Evolutionary conservation across 306 rosid genomes (phyloP), one percentile per base, ranked within the genome.

Genomic region (Oxytropis ochrocephala): DNA sequence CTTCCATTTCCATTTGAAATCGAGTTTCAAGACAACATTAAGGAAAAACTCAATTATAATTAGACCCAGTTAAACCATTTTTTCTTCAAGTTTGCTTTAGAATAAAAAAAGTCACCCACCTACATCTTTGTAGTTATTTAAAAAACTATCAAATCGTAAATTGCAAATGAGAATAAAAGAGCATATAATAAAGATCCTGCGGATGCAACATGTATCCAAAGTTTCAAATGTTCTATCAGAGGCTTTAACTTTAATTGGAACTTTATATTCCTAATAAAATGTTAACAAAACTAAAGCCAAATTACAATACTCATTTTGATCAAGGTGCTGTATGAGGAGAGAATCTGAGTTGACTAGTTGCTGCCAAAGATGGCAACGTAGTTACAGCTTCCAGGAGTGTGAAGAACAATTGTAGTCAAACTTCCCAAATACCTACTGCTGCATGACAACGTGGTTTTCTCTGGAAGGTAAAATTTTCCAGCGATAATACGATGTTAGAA

Each of bases 401-500:
- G n/a, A 19, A 68, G 73, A 68, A 42, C 65, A 74, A 19, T 30
- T 44, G 24, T 74, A 17, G 36, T 59, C 27, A 47, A 44, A 70
- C 72, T 72, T 65, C 64, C 69, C 24, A 42, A 57, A 49, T 60
- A 48, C 39, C 64, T 72, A 72, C 64, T 78, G 56, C 77, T 39
- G 58, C 62, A 52, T 53, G 67, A 44, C 76, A 70, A 62, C 38
- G 41, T 65, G 47, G 33, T 35, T 8, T 30, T 30, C 79, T 75
- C 50, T 44, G 73, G 32, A 65, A 56, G 66, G 41, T 64, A 43
- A 74, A 21, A 16, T 3, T n/a, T 51, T n/a, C 51, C 51, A 56
- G 29, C 18, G 8, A n/a, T 55, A 3, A 42, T n/a, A n/a, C n/a
- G 62, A 55, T 47, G 73, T 77, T 55, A 63, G 48, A 64, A 63